phyloP scores from a whole-genome alignment of 352 stramenopile species.

The Sclerospora graminicola region DNA sequence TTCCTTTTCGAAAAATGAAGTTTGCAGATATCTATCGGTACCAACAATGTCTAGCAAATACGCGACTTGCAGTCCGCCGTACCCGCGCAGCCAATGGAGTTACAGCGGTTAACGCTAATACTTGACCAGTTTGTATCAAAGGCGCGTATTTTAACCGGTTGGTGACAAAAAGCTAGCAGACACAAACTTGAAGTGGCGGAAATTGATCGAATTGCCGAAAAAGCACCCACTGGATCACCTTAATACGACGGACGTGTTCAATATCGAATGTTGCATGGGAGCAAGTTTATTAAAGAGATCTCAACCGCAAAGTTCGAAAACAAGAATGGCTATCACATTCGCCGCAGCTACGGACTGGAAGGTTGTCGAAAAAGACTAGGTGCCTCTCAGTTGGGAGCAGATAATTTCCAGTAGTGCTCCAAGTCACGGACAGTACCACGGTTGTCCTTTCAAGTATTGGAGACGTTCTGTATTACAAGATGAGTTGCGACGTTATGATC shows the following conservation, averaged over 20 bases:
- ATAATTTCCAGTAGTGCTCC: no score
- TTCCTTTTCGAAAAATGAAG: no score
- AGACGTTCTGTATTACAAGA: constrained; percentile 25
- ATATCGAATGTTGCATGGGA: constrained; percentile 74
- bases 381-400: no score
- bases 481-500: constrained; percentile 31
- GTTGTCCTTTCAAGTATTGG: constrained; percentile 79
- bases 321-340: no score
- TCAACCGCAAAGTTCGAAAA: no score
- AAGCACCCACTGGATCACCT: constrained; percentile 65
- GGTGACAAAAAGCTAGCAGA: constrained; percentile 40
- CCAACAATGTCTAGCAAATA: constrained; percentile 26
- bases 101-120: no score
- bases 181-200: no score
- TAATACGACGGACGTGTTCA: constrained; percentile 82
- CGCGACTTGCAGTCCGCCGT: constrained; percentile 31
- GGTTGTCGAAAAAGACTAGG: constrained; percentile 46
- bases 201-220: no score
- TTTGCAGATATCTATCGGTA: constrained; percentile 49
- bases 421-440: constrained; percentile 80
- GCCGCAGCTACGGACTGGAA: constrained; percentile 70
- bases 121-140: no score
- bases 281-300: constrained; percentile 56
- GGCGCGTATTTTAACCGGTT: constrained; percentile 15
- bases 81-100: constrained; percentile 17